These are phyloP conservation scores for Alternaria conjuncta DNA, from an alignment of 2,329 filamentous ascomycete species.

Conservation along the genomic window DNA sequence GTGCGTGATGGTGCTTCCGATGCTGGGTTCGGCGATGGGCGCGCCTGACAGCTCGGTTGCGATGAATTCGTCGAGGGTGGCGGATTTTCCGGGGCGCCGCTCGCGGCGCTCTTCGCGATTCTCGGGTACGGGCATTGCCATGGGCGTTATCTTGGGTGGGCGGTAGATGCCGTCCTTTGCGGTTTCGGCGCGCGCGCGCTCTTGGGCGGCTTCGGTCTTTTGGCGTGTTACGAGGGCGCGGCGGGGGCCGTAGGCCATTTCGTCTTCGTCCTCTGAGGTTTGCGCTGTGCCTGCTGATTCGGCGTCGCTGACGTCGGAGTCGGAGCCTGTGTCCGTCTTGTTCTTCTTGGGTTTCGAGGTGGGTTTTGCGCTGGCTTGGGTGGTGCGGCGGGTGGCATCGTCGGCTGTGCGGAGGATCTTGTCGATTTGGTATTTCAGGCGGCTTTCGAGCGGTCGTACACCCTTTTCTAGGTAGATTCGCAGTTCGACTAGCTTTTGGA, in stretches of 20 bases:
- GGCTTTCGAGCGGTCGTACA: constrained; percentile 85
- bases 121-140: constrained; percentile 74
- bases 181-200: constrained; percentile 32
- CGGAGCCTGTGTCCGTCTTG: constrained; percentile 47
- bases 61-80: constrained; percentile 91
- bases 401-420: constrained; percentile 90
- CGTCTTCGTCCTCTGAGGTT: constrained; percentile 56
- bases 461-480: constrained; percentile 94
- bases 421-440: constrained; percentile 94
- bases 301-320: constrained; percentile 51
- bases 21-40: constrained; percentile 84
- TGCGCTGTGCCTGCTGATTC: constrained; percentile 38
- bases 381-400: constrained; percentile 58
- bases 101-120: constrained; percentile 68
- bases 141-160: constrained; percentile 86
- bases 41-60: constrained; percentile 81
- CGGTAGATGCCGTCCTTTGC: constrained; percentile 76
- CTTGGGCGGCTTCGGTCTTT: constrained; percentile 24
- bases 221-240: constrained; percentile 54
- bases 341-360: constrained; percentile 36
- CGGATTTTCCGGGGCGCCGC: constrained; percentile 72
- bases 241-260: constrained; percentile 69
- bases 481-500: constrained; percentile 87
- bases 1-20: constrained; percentile 84
- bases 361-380: constrained; percentile 29